Percentiles rank a stretch among this genome's conserved stretches.
These are phyloP conservation scores for Alternaria longipes DNA, from an alignment of 2,329 filamentous ascomycete species.

Conservation along the genomic window DNA sequence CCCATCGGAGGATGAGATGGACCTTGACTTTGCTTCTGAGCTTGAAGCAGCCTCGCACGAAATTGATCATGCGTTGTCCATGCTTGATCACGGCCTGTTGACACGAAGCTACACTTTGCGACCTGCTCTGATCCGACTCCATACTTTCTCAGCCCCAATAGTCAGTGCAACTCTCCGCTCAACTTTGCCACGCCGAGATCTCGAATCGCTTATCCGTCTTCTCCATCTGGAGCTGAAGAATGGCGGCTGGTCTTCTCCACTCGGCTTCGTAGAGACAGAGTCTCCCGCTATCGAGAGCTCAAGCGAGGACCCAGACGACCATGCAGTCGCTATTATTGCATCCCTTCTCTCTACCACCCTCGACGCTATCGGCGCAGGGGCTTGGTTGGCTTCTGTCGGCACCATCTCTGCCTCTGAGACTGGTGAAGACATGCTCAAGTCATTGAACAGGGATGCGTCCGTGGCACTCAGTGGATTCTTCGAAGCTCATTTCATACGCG, in stretches of 20 bases:
- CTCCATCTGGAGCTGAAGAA: slow-evolving; percentile 76
- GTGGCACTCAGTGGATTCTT: slow-evolving; percentile 77
- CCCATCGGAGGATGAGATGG: slow-evolving; percentile 39
- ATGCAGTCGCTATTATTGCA: slow-evolving; percentile 74
- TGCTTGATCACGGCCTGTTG: slow-evolving; percentile 70
- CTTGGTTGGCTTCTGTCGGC: slow-evolving; percentile 66
- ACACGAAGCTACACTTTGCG: slow-evolving; percentile 71
- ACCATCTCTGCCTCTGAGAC: slow-evolving; percentile 65
- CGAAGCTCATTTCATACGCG: slow-evolving; percentile 71
- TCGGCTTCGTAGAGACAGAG: slow-evolving; percentile 67
- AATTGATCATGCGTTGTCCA: slow-evolving; percentile 72
- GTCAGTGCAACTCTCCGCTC: slow-evolving; percentile 72
- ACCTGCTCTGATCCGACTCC: slow-evolving; percentile 74
- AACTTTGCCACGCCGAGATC: slow-evolving; percentile 71
- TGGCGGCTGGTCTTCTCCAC: slow-evolving; percentile 78
- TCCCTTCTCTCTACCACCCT: slow-evolving; percentile 76
- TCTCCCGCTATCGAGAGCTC: slow-evolving; percentile 35
- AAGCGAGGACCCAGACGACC: slow-evolving; percentile 68
- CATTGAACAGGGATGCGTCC: slow-evolving; percentile 73
- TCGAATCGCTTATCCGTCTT: slow-evolving; percentile 75
- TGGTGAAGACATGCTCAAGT: slow-evolving; percentile 70
- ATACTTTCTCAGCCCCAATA: slow-evolving; percentile 67
- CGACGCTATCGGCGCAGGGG: slow-evolving; percentile 77
- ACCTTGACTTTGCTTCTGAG: slow-evolving; percentile 51
- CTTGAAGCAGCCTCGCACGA: slow-evolving; percentile 59